Evolutionary conservation across 1,284 basidiomycete species (phyloP).

Genomic region (Rhodotorula sp.): DNA sequence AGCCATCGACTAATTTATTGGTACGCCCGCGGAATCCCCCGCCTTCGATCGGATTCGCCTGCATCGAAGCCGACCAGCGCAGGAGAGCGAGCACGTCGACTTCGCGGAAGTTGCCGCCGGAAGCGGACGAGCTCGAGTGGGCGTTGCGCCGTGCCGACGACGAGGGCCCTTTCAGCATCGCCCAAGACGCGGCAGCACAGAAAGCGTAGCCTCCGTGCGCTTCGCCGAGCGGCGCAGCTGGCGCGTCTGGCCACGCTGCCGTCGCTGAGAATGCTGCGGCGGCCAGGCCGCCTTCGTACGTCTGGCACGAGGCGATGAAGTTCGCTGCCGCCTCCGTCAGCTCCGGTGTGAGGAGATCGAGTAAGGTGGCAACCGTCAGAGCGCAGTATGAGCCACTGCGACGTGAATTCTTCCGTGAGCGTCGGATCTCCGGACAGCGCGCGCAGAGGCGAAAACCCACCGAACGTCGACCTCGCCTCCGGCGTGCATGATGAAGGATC

Average conservation of each 20-base stretch:
- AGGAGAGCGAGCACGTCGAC: constrained; percentile 66
- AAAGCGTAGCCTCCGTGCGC: constrained; percentile 98
- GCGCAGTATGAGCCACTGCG: constrained; percentile 72
- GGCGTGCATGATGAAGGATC: constrained; percentile 84
- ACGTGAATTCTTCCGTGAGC: neutral
- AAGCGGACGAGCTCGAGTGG: constrained; percentile 48
- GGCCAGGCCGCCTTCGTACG: constrained; percentile 95
- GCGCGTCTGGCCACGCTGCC: constrained; percentile 41
- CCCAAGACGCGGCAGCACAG: constrained; percentile 82
- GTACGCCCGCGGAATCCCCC: constrained; percentile 91
- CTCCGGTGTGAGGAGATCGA: constrained; percentile 83
- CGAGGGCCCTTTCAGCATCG: constrained; percentile 57
- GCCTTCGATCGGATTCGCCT: constrained; percentile 76
- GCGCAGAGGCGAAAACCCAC: constrained; percentile 53
- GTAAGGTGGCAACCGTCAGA: constrained; percentile 64
- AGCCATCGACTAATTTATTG: constrained; percentile 98
- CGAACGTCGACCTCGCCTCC: constrained; percentile 91
- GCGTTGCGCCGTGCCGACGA: constrained; percentile 42
- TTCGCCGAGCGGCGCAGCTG: constrained; percentile 70
- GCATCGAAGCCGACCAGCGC: constrained; percentile 83
- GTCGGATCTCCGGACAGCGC: neutral
- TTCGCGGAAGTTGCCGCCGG: constrained; percentile 2
- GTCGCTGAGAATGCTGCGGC: constrained; percentile 61
- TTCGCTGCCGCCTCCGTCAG: constrained; percentile 60
- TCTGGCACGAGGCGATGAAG: constrained; percentile 70